Conservation (phyloP, 2,329 filamentous ascomycete genomes). For the Dryadomyces quercus-mongolicae region DNA sequence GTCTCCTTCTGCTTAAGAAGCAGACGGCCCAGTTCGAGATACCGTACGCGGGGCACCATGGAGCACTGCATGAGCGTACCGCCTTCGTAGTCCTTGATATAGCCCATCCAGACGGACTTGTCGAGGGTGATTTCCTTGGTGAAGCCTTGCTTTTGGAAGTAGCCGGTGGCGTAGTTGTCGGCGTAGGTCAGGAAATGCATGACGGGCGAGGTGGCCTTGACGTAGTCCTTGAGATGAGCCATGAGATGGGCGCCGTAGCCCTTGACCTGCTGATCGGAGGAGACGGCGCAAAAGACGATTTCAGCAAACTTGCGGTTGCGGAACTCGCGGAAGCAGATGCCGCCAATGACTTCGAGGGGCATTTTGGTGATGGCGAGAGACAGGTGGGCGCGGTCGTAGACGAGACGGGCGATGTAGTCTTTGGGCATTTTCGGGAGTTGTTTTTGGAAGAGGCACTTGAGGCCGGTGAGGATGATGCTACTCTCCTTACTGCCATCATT, state of each 20-base stretch:
- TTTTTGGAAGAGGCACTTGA: conserved; percentile 98
- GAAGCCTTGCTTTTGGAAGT: conserved; percentile 98
- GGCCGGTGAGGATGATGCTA: conserved; percentile 83
- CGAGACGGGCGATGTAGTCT: conserved; percentile 93
- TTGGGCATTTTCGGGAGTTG: conserved; percentile 99
- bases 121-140: conserved; percentile 96
- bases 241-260: conserved; percentile 96
- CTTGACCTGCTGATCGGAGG: conserved; percentile 95
- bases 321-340: conserved; percentile 94
- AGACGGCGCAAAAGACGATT: conserved; percentile 97
- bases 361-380: conserved; percentile 98
- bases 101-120: conserved; percentile 91
- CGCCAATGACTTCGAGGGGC: conserved; percentile 87
- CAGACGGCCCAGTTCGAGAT: conserved; percentile 88
- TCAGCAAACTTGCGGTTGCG: conserved; percentile 87
- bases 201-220: conserved; percentile 89
- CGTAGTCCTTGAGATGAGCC: conserved; percentile 96
- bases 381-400: conserved; percentile 92
- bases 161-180: conserved; percentile 97
- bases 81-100: conserved; percentile 98
- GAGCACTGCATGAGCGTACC: conserved; percentile 99
- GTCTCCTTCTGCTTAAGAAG: conserved; percentile 94
- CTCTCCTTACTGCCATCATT: conserved; percentile 83
- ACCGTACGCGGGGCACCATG: conserved; percentile 90
- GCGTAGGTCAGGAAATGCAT: conserved; percentile 99